phyloP scores from a whole-genome alignment of 306 rosid genomes.

The Cucumis cinereus region DNA sequence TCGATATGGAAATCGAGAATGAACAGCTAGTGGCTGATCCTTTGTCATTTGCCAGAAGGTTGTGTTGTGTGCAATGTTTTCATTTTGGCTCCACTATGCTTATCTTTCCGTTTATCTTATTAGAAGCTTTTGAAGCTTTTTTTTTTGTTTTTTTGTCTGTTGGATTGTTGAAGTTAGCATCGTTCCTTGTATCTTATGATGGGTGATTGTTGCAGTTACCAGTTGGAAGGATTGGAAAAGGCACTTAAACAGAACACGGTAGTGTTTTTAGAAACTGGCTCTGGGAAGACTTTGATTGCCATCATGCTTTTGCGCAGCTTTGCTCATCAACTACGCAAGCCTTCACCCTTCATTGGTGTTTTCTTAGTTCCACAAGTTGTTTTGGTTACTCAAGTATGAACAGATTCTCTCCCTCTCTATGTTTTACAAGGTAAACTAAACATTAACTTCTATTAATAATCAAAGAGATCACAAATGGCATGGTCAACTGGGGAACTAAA shows the following conservation, averaged over 20 bases:
- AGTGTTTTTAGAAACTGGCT: constrained; percentile 77
- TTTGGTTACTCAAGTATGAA: constrained; percentile 55
- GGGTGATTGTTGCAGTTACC: constrained; percentile 42
- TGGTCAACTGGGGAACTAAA: background rate
- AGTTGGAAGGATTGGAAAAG: constrained; percentile 59
- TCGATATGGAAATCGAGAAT: constrained; percentile 22
- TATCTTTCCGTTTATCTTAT: background rate
- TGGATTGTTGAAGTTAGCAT: background rate
- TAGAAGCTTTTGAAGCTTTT: background rate
- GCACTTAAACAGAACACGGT: constrained; percentile 51
- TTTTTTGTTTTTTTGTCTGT: background rate
- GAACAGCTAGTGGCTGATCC: constrained; percentile 16
- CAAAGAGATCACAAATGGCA: background rate
- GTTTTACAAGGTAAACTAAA: background rate
- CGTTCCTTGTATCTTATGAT: background rate
- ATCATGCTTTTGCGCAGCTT: constrained; percentile 76
- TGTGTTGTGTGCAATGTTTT: constrained; percentile 9
- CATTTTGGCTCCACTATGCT: background rate
- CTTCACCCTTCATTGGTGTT: constrained; percentile 46
- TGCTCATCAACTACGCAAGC: constrained; percentile 55
- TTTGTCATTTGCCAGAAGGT: constrained; percentile 74
- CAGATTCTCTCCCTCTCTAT: background rate
- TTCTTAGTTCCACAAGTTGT: constrained; percentile 86
- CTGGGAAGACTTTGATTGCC: constrained; percentile 86
- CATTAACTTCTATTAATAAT: background rate